phyloP scores from a whole-genome alignment of 2,329 filamentous ascomycete species.

The Penicillium fuscoglaucum region DNA sequence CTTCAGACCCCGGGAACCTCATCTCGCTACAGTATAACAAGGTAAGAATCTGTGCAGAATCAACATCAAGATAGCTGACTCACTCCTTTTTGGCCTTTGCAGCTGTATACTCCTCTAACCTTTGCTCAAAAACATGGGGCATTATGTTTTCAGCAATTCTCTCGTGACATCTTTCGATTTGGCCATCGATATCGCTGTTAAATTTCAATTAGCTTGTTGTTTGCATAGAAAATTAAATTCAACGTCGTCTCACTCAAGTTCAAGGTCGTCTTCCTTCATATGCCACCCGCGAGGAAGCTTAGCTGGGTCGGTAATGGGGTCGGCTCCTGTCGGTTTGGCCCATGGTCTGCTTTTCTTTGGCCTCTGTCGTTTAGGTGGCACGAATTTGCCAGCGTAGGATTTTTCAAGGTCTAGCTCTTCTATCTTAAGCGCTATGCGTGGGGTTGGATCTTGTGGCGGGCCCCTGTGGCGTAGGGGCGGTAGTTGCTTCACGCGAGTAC shows the following conservation, averaged over 20 bases:
- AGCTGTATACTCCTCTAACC: neutral
- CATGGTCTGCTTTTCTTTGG: neutral
- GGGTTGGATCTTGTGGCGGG: neutral
- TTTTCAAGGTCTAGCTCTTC: conserved; percentile 2
- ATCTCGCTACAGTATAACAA: neutral
- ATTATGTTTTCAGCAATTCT: conserved; percentile 6
- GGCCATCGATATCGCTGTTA: conserved; percentile 1
- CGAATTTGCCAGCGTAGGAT: neutral
- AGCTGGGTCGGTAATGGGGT: neutral
- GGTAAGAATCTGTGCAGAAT: neutral
- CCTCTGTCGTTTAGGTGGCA: neutral
- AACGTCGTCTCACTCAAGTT: neutral
- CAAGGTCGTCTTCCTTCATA: conserved; percentile 7
- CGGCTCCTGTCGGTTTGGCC: neutral
- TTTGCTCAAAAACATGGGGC: neutral
- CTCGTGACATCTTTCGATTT: conserved; percentile 7
- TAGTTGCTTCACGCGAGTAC: neutral
- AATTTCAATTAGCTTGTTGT: neutral
- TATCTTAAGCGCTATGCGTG: neutral
- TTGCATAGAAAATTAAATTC: rapidly evolving
- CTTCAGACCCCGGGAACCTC: neutral
- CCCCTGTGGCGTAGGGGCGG: neutral
- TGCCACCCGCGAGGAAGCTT: conserved; percentile 1
- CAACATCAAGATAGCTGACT: neutral
- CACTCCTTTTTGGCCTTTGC: neutral